phyloP scores from a whole-genome alignment of 169 alveolate species.

The Cryptosporidium parvum region DNA sequence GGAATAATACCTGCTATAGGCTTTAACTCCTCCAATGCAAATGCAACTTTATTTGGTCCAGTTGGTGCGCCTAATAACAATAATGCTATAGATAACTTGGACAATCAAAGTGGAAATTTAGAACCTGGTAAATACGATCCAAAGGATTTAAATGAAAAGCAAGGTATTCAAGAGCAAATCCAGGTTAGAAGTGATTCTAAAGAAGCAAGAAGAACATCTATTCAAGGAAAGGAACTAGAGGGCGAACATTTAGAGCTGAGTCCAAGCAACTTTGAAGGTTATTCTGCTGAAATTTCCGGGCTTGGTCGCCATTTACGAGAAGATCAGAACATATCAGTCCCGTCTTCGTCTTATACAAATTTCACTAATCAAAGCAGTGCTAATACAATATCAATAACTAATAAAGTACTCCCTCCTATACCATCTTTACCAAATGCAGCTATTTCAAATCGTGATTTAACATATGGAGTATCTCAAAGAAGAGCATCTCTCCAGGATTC shows the following conservation, averaged over 20 bases:
- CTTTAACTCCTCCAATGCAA: not conserved
- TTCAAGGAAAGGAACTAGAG: not conserved
- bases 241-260: conserved; percentile 5
- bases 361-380: not conserved
- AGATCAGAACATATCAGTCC: not conserved
- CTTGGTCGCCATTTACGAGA: not conserved
- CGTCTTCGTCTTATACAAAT: conserved; percentile 7
- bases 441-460: not conserved
- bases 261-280: not conserved
- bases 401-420: conserved; percentile 26
- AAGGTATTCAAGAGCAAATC: not conserved
- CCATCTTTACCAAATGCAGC: conserved; percentile 43
- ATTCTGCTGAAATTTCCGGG: not conserved
- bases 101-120: not conserved
- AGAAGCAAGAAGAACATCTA: not conserved
- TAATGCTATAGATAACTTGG: not conserved
- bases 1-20: conserved; percentile 43
- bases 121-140: not conserved
- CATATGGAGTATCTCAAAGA: not conserved
- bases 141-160: not conserved
- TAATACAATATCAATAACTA: not conserved
- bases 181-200: not conserved
- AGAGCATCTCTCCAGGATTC: conserved; percentile 3
- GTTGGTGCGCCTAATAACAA: not conserved
- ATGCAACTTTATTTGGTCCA: not conserved